Conservation (phyloP, 192 early-diverging fungal genomes). For the Coemansia guatemalensis region DNA sequence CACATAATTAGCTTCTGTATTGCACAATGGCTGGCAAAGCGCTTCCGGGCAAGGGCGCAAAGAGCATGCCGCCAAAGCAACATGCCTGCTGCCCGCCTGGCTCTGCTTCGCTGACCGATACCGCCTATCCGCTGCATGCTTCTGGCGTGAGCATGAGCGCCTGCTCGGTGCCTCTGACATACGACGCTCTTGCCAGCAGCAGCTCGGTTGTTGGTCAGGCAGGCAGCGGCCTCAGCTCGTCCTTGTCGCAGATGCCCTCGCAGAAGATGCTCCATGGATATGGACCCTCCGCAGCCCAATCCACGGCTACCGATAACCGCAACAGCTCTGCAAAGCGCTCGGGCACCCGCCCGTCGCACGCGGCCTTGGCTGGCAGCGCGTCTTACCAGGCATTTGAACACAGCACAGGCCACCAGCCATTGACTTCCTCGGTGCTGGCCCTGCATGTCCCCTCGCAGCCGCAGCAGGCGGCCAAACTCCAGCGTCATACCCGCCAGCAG, state of each 20-base stretch:
- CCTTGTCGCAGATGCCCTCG: slow-evolving; percentile 5
- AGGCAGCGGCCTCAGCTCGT: slow-evolving; percentile 11
- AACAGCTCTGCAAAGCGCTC: slow-evolving; percentile 2
- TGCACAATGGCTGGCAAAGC: not conserved
- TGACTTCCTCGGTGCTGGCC: slow-evolving; percentile 36
- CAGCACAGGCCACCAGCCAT: slow-evolving; percentile 21
- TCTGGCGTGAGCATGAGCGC: slow-evolving; percentile 28
- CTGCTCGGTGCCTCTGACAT: slow-evolving; percentile 23
- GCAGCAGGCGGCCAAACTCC: not conserved
- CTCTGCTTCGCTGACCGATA: slow-evolving; percentile 9
- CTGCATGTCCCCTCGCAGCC: slow-evolving; percentile 7
- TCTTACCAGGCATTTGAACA: slow-evolving; percentile 40
- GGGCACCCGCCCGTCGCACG: not conserved
- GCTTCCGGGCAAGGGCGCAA: slow-evolving; percentile 5
- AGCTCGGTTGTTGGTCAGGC: slow-evolving; percentile 22
- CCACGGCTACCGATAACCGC: not conserved
- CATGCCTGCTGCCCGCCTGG: not conserved
- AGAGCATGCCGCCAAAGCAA: slow-evolving; percentile 5
- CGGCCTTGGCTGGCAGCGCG: not conserved
- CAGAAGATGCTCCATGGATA: slow-evolving; percentile 15
- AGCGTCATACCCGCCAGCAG: not conserved
- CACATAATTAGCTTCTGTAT: no score
- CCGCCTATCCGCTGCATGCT: slow-evolving; percentile 23
- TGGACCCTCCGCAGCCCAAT: not conserved
- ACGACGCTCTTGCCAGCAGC: slow-evolving; percentile 15